These are phyloP conservation scores for Immersiella caudata DNA, from an alignment of 495 filamentous ascomycete genomes.

Conservation along the genomic window DNA sequence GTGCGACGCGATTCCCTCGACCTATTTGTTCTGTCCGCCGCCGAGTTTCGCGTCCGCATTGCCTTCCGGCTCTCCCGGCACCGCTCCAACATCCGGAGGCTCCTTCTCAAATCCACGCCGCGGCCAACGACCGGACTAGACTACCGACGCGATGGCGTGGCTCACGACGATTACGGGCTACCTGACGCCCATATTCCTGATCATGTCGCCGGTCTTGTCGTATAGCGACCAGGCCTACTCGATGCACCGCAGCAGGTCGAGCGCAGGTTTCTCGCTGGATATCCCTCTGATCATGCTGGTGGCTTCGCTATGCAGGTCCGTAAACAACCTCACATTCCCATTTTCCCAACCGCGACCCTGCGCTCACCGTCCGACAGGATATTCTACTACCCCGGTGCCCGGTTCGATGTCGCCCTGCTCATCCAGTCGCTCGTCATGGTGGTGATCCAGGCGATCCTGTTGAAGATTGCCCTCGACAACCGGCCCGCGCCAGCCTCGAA, in stretches of 20 bases:
- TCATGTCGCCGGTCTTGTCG: constrained; percentile 81
- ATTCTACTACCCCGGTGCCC: constrained; percentile 92
- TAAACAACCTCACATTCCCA: constrained; percentile 3
- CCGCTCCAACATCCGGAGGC: neutral
- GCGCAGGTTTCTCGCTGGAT: constrained; percentile 82
- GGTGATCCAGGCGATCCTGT: constrained; percentile 73
- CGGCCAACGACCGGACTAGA: constrained; percentile 5
- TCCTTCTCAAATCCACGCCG: neutral
- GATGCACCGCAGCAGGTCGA: constrained; percentile 79
- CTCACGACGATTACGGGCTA: constrained; percentile 49
- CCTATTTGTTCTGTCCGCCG: neutral
- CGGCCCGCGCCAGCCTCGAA: constrained; percentile 66
- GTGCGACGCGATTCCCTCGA: neutral
- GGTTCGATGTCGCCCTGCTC: constrained; percentile 77
- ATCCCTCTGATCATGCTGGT: constrained; percentile 98
- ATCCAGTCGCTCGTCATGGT: constrained; percentile 89
- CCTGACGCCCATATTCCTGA: constrained; percentile 63
- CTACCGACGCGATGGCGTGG: constrained; percentile 49
- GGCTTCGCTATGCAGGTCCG: constrained; percentile 85
- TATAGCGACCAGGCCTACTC: constrained; percentile 91
- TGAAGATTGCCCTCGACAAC: constrained; percentile 89
- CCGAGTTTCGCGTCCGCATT: neutral
- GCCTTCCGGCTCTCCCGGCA: neutral
- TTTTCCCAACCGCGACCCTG: neutral
- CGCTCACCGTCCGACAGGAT: constrained; percentile 53